Conservation (phyloP, 176 grass and related monocot species). For the Zoysia japonica region DNA sequence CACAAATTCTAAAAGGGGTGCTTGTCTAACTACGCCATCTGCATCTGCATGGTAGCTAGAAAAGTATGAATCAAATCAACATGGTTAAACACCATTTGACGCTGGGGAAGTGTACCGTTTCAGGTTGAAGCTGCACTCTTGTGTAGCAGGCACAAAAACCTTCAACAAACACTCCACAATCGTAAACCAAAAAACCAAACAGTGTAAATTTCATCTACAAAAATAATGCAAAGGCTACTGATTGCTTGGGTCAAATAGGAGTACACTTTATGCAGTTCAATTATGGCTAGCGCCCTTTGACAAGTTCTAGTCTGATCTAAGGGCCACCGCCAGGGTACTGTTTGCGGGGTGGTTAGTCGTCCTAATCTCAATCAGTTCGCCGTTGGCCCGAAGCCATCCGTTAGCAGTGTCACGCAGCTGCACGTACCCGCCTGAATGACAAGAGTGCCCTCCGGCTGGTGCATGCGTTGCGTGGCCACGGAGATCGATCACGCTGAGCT, state of each 20-base stretch:
- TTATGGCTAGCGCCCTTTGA: conserved; percentile 3
- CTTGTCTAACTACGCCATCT: no score
- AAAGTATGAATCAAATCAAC: no score
- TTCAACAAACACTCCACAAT: background rate
- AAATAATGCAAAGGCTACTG: background rate
- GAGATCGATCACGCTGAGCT: background rate
- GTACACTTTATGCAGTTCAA: conserved; percentile 11
- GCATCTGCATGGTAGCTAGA: no score
- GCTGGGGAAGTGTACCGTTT: no score
- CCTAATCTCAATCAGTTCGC: conserved; percentile 35
- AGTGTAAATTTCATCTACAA: background rate
- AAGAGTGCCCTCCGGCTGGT: background rate
- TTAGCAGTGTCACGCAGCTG: background rate
- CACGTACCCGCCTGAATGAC: conserved; percentile 8
- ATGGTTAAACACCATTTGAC: no score
- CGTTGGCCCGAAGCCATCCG: conserved; percentile 30
- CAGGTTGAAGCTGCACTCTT: background rate
- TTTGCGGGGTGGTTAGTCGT: conserved; percentile 33
- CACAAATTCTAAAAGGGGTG: no score
- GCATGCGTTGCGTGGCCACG: background rate
- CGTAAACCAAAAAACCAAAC: background rate
- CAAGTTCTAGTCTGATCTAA: background rate
- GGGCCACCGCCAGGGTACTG: background rate
- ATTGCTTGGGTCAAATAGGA: background rate
- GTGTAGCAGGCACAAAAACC: no score